Evolutionary conservation across 345 rosid genomes (phyloP).

Genomic region (Carallia brachiata): DNA sequence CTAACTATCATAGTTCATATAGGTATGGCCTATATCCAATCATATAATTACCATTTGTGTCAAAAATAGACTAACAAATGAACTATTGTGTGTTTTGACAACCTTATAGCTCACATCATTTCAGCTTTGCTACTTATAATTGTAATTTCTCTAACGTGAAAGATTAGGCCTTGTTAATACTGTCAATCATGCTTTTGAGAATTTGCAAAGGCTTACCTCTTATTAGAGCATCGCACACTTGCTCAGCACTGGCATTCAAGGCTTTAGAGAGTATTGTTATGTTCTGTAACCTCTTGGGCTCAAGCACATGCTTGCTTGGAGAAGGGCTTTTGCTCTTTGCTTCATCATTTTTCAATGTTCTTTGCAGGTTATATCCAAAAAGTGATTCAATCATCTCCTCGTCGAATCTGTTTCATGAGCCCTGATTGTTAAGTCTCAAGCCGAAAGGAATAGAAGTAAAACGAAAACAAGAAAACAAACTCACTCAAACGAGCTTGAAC

Average conservation of each 20-base stretch:
- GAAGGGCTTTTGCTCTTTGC: slow-evolving; percentile 81
- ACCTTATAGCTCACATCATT: background rate
- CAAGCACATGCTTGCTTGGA: slow-evolving; percentile 86
- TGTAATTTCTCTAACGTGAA: background rate
- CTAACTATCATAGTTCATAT: no score
- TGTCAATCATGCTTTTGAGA: no score
- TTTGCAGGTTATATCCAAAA: slow-evolving; percentile 73
- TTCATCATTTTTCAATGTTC: slow-evolving; percentile 59
- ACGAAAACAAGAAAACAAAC: slow-evolving; percentile 20
- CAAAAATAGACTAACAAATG: background rate
- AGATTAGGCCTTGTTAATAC: background rate
- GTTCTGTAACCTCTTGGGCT: slow-evolving; percentile 90
- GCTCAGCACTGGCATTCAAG: slow-evolving; percentile 65
- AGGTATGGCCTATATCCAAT: no score
- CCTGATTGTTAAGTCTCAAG: background rate
- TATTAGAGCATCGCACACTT: slow-evolving; percentile 67
- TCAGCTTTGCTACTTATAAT: background rate
- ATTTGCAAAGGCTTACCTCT: slow-evolving; percentile 50
- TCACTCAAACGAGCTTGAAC: slow-evolving; percentile 96
- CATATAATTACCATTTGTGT: background rate
- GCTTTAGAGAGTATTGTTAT: slow-evolving; percentile 89
- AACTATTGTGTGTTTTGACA: no score
- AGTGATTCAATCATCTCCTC: slow-evolving; percentile 99
- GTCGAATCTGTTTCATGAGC: slow-evolving; percentile 56
- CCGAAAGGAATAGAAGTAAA: slow-evolving; percentile 5